Percentiles rank a stretch among this genome's conserved stretches.
These are phyloP conservation scores for Aspergillus caelatus DNA, from an alignment of 2,329 filamentous ascomycete species.

Conservation along the genomic window DNA sequence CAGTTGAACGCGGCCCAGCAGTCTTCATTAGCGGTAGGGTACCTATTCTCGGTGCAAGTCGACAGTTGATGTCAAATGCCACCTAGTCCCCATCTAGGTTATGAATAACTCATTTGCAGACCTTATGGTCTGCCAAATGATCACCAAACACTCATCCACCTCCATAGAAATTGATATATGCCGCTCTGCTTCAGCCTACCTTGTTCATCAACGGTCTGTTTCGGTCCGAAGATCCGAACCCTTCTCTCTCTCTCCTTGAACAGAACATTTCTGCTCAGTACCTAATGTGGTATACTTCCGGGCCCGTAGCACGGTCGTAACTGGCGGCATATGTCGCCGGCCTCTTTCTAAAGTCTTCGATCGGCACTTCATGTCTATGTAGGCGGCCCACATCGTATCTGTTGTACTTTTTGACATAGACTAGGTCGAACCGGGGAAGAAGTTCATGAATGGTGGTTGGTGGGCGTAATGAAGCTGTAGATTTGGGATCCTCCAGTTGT, in stretches of 20 bases:
- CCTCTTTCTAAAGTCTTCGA: conserved; percentile 42
- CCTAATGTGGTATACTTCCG: conserved; percentile 38
- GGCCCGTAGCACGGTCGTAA: conserved; percentile 43
- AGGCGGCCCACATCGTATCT: conserved; percentile 46
- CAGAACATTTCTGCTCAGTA: conserved; percentile 44
- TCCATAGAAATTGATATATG: conserved; percentile 47
- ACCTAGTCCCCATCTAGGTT: conserved; percentile 42
- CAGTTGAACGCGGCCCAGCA: conserved; percentile 45
- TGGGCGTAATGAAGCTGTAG: conserved; percentile 30
- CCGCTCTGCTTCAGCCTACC: conserved; percentile 35
- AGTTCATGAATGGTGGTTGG: conserved; percentile 32
- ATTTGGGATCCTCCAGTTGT: conserved; percentile 19
- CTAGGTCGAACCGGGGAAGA: conserved; percentile 42
- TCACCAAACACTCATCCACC: conserved; percentile 50
- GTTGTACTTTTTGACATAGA: conserved; percentile 47
- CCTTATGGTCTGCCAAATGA: conserved; percentile 41
- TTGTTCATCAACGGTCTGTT: conserved; percentile 24
- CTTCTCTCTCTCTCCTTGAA: conserved; percentile 43
- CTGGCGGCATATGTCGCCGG: conserved; percentile 41
- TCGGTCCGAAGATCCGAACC: conserved; percentile 45
- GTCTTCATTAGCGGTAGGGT: conserved; percentile 43
- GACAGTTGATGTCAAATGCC: conserved; percentile 50
- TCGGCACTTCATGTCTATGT: conserved; percentile 47
- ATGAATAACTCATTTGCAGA: conserved; percentile 45
- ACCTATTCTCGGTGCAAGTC: conserved; percentile 43